Base-by-base conservation (phyloP, 495 filamentous ascomycete species). In the Penicillium lagena region DNA sequence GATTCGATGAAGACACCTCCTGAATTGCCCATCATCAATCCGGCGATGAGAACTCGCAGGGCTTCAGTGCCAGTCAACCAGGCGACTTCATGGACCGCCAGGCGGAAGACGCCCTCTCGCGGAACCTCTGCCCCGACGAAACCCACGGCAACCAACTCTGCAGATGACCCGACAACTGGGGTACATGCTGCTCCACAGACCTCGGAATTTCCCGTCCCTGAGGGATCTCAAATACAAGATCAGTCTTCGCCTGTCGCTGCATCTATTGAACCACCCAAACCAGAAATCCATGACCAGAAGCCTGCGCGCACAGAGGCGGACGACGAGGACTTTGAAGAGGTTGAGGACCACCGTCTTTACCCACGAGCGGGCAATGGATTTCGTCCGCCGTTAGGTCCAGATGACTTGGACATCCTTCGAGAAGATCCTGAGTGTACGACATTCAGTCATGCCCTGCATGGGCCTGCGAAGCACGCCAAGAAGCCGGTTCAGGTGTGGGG, bases 341-440 rank as follows among this genome's bases (percentile, higher is more conserved):
- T 67, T 29, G 59, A 66, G 14, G 73, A 77, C 32, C 78, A 77
- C 35, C 70, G 80, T 14, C 64, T 81, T 8, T 87, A 87, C 67
- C 84, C 86, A 1, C 77, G 78, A 51, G 65, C 80, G 11, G 86
- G 84, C 3, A 76, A 76, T 47, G 75, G 73, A 7, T 62, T 76
- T 22, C 41, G 48, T 7, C 55, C 70, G 2, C 53, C 71, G 7
- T 40, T 48, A 7, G 52, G 63, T 35, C 47, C 50, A 1, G 59
- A 61, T 2, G 72, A 75, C 47, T 48, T 72, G 27, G 60, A 65
- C 34, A 64, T 77, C 12, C 38, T 78, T 28, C 52, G 57, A 7
- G 75, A 78, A 49, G 69, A 70, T 38, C 50, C 60, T 13, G 46
- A 57, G 13, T 68, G 63, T 40, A 49, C 54, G 7, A 73, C 68